phyloP scores from a whole-genome alignment of 2,329 filamentous ascomycete species.

The Clonostachys rosea region DNA sequence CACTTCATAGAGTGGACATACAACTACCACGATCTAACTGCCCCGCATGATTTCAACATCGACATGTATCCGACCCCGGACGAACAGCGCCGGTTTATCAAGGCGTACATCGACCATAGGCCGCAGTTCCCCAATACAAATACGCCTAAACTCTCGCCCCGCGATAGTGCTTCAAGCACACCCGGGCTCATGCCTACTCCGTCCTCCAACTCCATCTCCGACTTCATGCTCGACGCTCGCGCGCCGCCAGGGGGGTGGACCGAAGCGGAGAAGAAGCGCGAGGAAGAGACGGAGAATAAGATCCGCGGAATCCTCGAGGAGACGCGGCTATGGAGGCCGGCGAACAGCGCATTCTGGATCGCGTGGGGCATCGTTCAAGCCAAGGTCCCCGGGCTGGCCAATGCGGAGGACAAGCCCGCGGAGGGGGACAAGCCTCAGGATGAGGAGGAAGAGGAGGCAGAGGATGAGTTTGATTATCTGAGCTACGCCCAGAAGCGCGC shows the following conservation, averaged over 20 bases:
- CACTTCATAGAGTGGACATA: constrained; percentile 99
- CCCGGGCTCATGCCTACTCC: constrained; percentile 21
- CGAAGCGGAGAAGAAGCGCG: constrained; percentile 49
- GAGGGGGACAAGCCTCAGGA: constrained; percentile 40
- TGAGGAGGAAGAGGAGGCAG: constrained; percentile 45
- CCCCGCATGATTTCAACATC: constrained; percentile 64
- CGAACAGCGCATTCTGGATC: constrained; percentile 87
- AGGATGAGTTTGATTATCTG: constrained; percentile 88
- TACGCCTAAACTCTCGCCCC: constrained; percentile 42
- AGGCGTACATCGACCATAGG: constrained; percentile 79
- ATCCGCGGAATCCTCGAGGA: constrained; percentile 72
- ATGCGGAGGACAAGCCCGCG: constrained; percentile 27
- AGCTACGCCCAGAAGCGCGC: constrained; percentile 87
- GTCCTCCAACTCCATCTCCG: constrained; percentile 49
- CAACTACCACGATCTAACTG: constrained; percentile 78
- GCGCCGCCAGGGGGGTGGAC: constrained; percentile 48
- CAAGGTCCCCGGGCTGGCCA: constrained; percentile 70
- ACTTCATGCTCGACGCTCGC: constrained; percentile 81
- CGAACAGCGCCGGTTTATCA: constrained; percentile 81
- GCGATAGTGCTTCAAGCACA: constrained; percentile 28
- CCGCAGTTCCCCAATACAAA: constrained; percentile 57
- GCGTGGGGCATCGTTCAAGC: constrained; percentile 97
- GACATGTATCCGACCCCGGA: constrained; percentile 70
- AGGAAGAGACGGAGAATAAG: constrained; percentile 62
- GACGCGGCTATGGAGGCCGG: constrained; percentile 77